Conservation (phyloP, 108 stramenopile species). For the Pelagomonas calceolata region DNA sequence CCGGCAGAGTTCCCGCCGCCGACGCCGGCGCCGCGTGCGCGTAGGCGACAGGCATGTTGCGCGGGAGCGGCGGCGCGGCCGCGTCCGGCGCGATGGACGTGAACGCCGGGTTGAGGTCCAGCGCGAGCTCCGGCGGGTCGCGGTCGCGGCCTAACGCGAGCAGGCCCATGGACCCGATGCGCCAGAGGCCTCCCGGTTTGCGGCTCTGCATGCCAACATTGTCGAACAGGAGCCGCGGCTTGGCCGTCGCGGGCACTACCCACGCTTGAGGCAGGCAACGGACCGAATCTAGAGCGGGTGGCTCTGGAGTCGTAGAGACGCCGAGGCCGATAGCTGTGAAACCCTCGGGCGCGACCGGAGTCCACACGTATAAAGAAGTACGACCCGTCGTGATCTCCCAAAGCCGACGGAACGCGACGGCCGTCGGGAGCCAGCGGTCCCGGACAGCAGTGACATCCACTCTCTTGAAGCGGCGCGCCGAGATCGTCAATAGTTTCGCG, state of each 20-base stretch:
- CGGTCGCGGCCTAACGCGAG: neutral
- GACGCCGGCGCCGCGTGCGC: no score
- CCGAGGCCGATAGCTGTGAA: neutral
- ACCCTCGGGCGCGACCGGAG: neutral
- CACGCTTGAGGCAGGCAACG: constrained; percentile 4
- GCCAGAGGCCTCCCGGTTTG: neutral
- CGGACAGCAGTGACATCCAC: neutral
- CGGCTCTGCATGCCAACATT: neutral
- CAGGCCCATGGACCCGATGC: neutral
- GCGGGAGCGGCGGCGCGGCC: no score
- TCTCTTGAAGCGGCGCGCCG: no score
- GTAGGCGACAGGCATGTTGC: no score
- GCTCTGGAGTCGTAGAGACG: neutral
- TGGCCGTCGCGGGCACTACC: neutral
- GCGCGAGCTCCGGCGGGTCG: neutral
- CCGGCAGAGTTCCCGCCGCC: no score
- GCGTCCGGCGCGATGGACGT: no score
- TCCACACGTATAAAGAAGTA: neutral
- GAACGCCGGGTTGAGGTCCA: neutral
- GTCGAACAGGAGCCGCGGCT: neutral
- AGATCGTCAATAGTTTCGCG: no score
- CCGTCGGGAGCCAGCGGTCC: constrained; percentile 59
- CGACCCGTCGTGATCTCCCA: constrained; percentile 55
- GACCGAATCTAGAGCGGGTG: constrained; percentile 12
- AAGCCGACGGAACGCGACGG: constrained; percentile 81